phyloP scores from a whole-genome alignment of 192 early-diverging fungal genomes.

The Entomortierella parvispora region DNA sequence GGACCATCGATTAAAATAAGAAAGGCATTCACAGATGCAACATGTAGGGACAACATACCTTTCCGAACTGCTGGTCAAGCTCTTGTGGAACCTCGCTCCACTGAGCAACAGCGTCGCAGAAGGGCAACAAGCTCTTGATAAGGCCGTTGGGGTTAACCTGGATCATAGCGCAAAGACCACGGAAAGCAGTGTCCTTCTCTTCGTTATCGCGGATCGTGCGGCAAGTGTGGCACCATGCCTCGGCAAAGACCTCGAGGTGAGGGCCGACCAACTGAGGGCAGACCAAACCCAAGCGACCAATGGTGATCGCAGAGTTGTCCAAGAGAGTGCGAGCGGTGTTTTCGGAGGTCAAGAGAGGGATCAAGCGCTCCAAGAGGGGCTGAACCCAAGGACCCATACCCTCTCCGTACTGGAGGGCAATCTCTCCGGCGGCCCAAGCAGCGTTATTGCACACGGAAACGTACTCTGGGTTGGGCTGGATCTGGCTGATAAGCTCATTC shows the following conservation, averaged over 20 bases:
- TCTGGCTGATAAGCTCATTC: constrained; percentile 77
- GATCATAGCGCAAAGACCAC: constrained; percentile 94
- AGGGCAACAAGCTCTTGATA: constrained; percentile 71
- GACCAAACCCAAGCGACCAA: constrained; percentile 94
- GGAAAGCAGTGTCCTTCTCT: constrained; percentile 97
- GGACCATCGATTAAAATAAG: no score
- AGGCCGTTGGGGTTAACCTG: constrained; percentile 89
- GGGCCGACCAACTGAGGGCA: constrained; percentile 87
- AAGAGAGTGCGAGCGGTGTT: constrained; percentile 78
- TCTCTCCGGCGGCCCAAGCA: constrained; percentile 97
- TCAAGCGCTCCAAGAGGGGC: constrained; percentile 84
- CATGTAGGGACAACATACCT: no score
- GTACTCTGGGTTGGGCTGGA: constrained; percentile 78
- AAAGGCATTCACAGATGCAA: no score
- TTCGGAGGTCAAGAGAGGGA: constrained; percentile 79
- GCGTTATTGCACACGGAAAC: constrained; percentile 98
- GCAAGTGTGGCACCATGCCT: constrained; percentile 85
- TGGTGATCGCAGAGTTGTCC: constrained; percentile 97
- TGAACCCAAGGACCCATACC: constrained; percentile 86
- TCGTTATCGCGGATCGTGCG: constrained; percentile 90
- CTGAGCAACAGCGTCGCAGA: constrained; percentile 84
- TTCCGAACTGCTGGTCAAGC: constrained; percentile 72
- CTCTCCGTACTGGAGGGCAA: constrained; percentile 83
- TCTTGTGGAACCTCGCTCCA: constrained; percentile 75
- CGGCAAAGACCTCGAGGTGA: constrained; percentile 84